phyloP scores from a whole-genome alignment of 2,329 filamentous ascomycete genomes.

The Gaeumannomyces tritici region DNA sequence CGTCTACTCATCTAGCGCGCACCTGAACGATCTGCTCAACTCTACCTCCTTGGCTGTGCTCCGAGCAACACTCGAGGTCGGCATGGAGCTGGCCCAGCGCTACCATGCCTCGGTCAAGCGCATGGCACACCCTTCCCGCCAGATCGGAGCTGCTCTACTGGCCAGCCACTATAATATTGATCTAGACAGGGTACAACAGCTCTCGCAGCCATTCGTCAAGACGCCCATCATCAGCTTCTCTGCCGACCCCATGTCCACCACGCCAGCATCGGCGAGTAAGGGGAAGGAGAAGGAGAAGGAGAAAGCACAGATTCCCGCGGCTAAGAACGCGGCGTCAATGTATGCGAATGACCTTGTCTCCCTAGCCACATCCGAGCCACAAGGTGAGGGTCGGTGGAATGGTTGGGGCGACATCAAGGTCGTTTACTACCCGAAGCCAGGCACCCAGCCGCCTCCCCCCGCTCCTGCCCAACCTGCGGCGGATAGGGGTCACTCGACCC shows the following conservation, averaged over 20 bases:
- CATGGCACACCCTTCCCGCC: conserved; percentile 51
- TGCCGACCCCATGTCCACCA: conserved; percentile 29
- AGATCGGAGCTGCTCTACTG: conserved; percentile 64
- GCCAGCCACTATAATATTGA: conserved; percentile 77
- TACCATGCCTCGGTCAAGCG: conserved; percentile 86
- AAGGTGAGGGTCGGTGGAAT: conserved; percentile 48
- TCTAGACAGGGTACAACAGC: conserved; percentile 71
- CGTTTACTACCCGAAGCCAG: conserved; percentile 59
- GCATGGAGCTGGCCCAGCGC: conserved; percentile 78
- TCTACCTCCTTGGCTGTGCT: conserved; percentile 75
- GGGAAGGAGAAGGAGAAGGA: conserved; percentile 75
- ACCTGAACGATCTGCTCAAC: conserved; percentile 82
- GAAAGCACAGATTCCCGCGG: conserved; percentile 35
- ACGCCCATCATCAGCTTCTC: conserved; percentile 45
- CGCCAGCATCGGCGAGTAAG: conserved; percentile 53
- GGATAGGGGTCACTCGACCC: conserved; percentile 25
- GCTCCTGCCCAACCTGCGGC: conserved; percentile 8
- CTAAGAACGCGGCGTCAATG: conserved; percentile 45
- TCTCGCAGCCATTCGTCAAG: conserved; percentile 76
- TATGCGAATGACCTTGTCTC: conserved; percentile 79
- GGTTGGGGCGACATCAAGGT: conserved; percentile 76
- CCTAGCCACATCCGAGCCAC: conserved; percentile 51
- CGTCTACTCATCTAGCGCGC: conserved; percentile 87
- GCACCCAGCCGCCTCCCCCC: conserved; percentile 16
- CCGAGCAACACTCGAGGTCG: conserved; percentile 67